phyloP scores from a whole-genome alignment of 2,329 filamentous ascomycete genomes.

The Cryphonectria naterciae region DNA sequence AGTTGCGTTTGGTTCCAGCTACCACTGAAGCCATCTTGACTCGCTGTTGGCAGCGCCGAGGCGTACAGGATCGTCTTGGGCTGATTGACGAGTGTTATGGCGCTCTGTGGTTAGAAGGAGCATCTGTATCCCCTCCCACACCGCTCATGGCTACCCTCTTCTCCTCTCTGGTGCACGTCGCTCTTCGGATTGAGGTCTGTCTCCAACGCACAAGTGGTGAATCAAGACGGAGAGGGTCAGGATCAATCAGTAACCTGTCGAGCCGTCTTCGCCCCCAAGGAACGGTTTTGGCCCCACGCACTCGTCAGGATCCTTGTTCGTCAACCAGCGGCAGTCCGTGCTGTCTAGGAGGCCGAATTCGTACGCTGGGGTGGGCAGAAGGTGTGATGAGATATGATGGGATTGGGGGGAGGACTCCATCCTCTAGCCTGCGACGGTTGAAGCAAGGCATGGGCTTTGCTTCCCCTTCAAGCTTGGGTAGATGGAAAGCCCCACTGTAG shows the following conservation, averaged over 20 bases:
- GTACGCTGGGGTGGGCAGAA: background rate
- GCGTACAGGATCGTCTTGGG: slow-evolving; percentile 7
- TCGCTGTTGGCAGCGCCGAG: slow-evolving; percentile 3
- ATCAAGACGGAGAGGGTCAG: background rate
- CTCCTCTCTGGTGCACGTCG: background rate
- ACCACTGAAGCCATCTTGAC: slow-evolving; percentile 31
- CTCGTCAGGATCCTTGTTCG: background rate
- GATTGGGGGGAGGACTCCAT: background rate
- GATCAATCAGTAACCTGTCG: background rate
- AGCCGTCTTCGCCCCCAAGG: background rate
- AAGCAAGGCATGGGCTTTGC: background rate
- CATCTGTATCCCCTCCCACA: background rate
- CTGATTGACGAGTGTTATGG: background rate
- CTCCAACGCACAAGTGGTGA: background rate
- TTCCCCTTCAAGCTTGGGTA: background rate
- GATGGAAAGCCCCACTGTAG: background rate
- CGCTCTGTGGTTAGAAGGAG: background rate
- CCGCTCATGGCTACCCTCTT: background rate
- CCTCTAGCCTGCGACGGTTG: background rate
- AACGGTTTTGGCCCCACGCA: background rate
- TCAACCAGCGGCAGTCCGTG: background rate
- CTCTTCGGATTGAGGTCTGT: background rate
- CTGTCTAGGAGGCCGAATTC: background rate
- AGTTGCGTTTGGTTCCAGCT: slow-evolving; percentile 35
- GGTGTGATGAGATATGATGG: background rate